These are phyloP conservation scores for Orbilia quercus DNA, from an alignment of 2,329 filamentous ascomycete genomes.

Conservation along the genomic window DNA sequence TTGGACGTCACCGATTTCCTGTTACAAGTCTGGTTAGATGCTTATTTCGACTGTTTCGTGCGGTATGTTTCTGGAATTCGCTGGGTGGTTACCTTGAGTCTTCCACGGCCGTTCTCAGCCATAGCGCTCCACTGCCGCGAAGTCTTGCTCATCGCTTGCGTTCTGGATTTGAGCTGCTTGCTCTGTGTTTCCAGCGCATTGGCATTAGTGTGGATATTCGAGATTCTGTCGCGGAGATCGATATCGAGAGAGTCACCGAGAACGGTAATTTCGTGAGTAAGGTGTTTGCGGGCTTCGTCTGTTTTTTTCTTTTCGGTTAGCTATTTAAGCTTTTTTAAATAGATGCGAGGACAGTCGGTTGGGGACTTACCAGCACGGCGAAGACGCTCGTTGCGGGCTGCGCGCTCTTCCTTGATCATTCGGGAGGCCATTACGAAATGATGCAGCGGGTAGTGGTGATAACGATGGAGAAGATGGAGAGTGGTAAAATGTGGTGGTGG, in stretches of 20 bases:
- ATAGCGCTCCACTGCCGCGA: conserved; percentile 74
- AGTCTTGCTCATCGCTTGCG: conserved; percentile 72
- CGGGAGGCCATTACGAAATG: conserved; percentile 59
- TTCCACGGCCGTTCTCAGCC: conserved; percentile 72
- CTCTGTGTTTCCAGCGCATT: conserved; percentile 75
- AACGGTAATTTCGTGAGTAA: conserved; percentile 66
- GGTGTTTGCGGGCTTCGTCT: conserved; percentile 67
- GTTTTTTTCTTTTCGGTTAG: conserved; percentile 59
- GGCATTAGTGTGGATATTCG: conserved; percentile 76
- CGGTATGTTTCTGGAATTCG: not conserved
- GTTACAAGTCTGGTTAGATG: conserved; percentile 20
- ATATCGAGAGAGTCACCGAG: conserved; percentile 77
- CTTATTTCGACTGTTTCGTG: not conserved
- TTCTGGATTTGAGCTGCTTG: conserved; percentile 72
- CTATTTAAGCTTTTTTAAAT: conserved; percentile 20
- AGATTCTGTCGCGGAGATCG: conserved; percentile 75
- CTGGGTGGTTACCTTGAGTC: conserved; percentile 70
- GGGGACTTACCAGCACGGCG: conserved; percentile 59
- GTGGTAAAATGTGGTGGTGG: not conserved
- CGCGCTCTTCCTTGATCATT: conserved; percentile 60
- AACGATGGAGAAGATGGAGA: not conserved
- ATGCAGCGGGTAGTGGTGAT: no score
- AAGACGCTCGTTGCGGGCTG: conserved; percentile 60
- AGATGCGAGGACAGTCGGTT: not conserved
- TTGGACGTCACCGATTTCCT: conserved; percentile 79